Evolutionary conservation across 2,329 filamentous ascomycete species (phyloP), one percentile per base, ranked within the genome.

Genomic region (Gaeumannomyces tritici): DNA sequence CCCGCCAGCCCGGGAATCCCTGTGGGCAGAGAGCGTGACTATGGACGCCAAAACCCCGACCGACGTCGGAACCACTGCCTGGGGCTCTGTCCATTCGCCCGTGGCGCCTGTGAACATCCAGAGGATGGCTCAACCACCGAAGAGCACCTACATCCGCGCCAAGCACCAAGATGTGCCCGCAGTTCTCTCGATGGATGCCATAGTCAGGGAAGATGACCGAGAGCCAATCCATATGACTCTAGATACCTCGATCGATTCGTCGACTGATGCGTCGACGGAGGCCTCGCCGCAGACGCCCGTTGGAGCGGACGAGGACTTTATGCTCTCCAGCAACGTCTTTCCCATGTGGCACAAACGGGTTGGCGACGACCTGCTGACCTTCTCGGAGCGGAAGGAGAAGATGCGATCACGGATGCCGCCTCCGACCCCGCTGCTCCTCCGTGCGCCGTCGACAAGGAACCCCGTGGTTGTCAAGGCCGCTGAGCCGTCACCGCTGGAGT

Each of bases 291-390:
- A 21, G 42, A 51, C 42, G 9, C 42, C 42, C 42, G 21, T 68
- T 68, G 6, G 64, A 67, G 59, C 69, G 3, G 71, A 75, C 55
- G 68, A 67, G 0, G 69, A 72, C 18, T 63, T 67, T 11, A 66
- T 65, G 27, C 62, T 66, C 8, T 55, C 62, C 35, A 33, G 15
- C 29, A 28, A 61, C 64, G 26, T 64, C 65, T 24, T 69, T 69
- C 12, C 65, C 64, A 26, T 60, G 54, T 87, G 83, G 78, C 83
- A 87, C 69, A 77, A 75, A 47, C 81, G 84, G 2, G 74, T 87
- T 59, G 85, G 85, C 28, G 82, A 87, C 57, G 75, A 80, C 27
- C 81, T 81, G 62, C 83, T 82, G 27, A 79, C 81, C 1, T 88
- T 88, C 67, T 86, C 85, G 1, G 76, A 77, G 47, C 78, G 83